These are phyloP conservation scores for Talaromyces islandicus DNA, from an alignment of 2,329 filamentous ascomycete genomes.

Conservation along the genomic window DNA sequence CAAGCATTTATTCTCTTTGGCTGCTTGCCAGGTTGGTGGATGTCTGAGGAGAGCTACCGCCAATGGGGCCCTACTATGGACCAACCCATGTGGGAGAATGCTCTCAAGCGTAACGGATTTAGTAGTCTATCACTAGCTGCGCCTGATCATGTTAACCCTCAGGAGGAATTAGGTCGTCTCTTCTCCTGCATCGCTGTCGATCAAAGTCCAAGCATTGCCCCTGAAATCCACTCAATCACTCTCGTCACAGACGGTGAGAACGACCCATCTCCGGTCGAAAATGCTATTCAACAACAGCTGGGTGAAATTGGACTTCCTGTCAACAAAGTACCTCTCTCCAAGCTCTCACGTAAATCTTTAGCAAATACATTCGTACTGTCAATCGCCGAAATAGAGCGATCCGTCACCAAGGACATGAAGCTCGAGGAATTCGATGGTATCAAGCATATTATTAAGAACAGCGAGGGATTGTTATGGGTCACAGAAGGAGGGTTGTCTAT, in stretches of 20 bases:
- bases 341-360: no score
- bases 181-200: not conserved
- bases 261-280: not conserved
- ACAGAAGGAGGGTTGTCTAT: no score
- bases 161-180: not conserved
- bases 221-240: not conserved
- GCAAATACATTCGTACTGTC: no score
- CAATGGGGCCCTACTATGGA: conserved; percentile 13
- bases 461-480: no score
- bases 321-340: not conserved
- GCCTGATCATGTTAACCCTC: not conserved
- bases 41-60: conserved; percentile 13
- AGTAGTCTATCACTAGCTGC: not conserved
- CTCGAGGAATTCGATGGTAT: no score
- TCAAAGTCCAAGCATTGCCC: not conserved
- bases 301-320: not conserved
- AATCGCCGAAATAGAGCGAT: no score
- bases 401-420: no score
- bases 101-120: not conserved
- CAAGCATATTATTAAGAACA: no score
- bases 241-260: not conserved
- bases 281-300: not conserved
- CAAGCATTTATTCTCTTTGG: conserved; percentile 22
- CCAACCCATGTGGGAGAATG: not conserved
- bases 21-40: conserved; percentile 35